A percentile compares a stretch with the other conserved stretches of the same genome.
These are phyloP conservation scores for Cyclotella cryptica DNA, from an alignment of 108 stramenopile genomes.

Conservation along the genomic window DNA sequence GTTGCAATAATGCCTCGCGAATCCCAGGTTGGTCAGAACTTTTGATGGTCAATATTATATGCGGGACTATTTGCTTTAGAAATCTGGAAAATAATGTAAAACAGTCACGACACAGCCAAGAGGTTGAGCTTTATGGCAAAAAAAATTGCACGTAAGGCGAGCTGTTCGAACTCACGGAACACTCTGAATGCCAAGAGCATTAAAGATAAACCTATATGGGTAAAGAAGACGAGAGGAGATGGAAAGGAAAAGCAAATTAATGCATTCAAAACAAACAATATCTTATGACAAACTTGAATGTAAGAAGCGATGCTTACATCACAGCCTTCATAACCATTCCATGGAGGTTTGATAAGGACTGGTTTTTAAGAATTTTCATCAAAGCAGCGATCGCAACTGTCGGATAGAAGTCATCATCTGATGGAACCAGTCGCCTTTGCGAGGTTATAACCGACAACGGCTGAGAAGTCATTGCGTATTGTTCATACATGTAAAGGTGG, in stretches of 20 bases:
- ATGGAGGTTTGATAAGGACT: slow-evolving; percentile 91
- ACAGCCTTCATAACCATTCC: slow-evolving; percentile 86
- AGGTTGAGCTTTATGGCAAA: background rate
- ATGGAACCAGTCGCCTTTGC: slow-evolving; percentile 70
- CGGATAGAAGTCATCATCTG: slow-evolving; percentile 91
- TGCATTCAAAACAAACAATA: background rate
- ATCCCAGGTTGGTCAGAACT: slow-evolving; percentile 82
- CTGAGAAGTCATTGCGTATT: slow-evolving; percentile 89
- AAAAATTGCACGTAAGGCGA: slow-evolving; percentile 6
- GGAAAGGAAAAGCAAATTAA: background rate
- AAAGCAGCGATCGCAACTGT: slow-evolving; percentile 93
- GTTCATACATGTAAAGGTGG: slow-evolving; percentile 91
- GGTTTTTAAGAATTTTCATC: slow-evolving; percentile 89
- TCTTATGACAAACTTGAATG: background rate
- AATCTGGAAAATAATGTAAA: background rate
- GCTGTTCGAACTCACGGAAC: slow-evolving; percentile 87
- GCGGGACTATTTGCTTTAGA: slow-evolving; percentile 65
- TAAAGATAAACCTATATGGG: slow-evolving; percentile 90
- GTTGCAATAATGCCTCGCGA: slow-evolving; percentile 90
- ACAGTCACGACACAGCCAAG: background rate
- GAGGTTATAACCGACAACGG: slow-evolving; percentile 75
- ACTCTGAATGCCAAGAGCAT: slow-evolving; percentile 86
- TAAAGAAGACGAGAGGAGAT: background rate
- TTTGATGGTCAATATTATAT: slow-evolving; percentile 83
- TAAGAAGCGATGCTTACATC: background rate